Conservation (phyloP, 805 yeast species). For the Candida coquimbonensis region DNA sequence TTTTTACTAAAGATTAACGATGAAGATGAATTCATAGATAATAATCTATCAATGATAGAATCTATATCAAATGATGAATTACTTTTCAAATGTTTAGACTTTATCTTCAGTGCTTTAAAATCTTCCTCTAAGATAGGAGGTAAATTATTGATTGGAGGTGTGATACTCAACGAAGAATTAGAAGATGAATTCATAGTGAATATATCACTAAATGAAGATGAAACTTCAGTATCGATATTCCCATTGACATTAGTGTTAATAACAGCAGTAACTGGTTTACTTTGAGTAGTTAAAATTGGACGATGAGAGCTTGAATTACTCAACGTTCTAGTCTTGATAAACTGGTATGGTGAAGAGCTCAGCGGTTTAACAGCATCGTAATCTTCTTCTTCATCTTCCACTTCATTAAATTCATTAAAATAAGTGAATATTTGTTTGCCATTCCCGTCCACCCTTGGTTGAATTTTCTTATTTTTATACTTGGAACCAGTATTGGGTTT, state of each 20-base stretch:
- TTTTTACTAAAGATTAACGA: conserved; percentile 11
- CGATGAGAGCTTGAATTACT: background rate
- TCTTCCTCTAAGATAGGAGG: conserved; percentile 22
- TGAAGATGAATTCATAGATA: conserved; percentile 25
- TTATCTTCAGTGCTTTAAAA: background rate
- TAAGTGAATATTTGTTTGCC: conserved; percentile 14
- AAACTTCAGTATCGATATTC: conserved; percentile 14
- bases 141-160: conserved; percentile 17
- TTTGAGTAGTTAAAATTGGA: background rate
- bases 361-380: too few species aligned
- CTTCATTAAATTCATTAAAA: conserved; percentile 10
- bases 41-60: conserved; percentile 51
- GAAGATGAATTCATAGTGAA: conserved; percentile 20
- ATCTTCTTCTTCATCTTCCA: conserved; percentile 7
- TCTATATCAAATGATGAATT: conserved; percentile 43
- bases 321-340: too few species aligned
- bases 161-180: conserved; percentile 17
- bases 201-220: conserved; percentile 23
- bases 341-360: too few species aligned
- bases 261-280: conserved; percentile 3
- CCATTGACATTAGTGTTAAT: conserved; percentile 4
- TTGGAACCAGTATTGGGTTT: conserved; percentile 8
- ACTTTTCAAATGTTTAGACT: background rate
- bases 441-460: conserved; percentile 15
- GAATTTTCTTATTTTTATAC: conserved; percentile 16